Evolutionary conservation across 2,329 filamentous ascomycete species (phyloP).

Genomic region (Dichotomopilus funicola): DNA sequence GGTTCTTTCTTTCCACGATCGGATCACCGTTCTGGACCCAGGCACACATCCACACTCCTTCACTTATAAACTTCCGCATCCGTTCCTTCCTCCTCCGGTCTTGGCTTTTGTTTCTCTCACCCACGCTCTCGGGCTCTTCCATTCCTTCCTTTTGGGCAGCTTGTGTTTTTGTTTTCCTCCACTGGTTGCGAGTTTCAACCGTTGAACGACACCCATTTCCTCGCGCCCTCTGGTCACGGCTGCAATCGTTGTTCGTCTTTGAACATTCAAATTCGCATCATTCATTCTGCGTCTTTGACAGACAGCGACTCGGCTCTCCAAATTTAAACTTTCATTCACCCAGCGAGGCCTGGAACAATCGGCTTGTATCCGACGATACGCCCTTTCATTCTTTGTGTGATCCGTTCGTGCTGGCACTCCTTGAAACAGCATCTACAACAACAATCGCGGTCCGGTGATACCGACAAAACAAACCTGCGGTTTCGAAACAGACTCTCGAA

Average conservation of each 20-base stretch:
- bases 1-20: conserved; percentile 1
- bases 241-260: conserved; percentile 13
- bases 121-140: conserved; percentile 12
- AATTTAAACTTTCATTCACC: conserved; percentile 17
- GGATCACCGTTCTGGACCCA: not conserved
- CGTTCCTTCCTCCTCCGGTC: not conserved
- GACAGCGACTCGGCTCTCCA: conserved; percentile 30
- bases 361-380: conserved; percentile 12
- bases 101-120: conserved; percentile 9
- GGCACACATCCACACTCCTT: not conserved
- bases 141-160: conserved; percentile 8
- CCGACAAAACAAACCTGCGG: no score
- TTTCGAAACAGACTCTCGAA: no score
- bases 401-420: conserved; percentile 21
- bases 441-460: no score
- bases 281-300: conserved; percentile 47
- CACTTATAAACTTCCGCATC: not conserved
- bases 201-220: conserved; percentile 13
- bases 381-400: conserved; percentile 21
- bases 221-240: conserved; percentile 11
- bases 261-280: conserved; percentile 30
- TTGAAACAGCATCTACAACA: not conserved
- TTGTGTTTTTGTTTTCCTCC: conserved; percentile 4
- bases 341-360: conserved; percentile 9
- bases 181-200: conserved; percentile 21